These are phyloP conservation scores for Xylaria intraflava DNA, from an alignment of 495 filamentous ascomycete genomes.

Conservation along the genomic window DNA sequence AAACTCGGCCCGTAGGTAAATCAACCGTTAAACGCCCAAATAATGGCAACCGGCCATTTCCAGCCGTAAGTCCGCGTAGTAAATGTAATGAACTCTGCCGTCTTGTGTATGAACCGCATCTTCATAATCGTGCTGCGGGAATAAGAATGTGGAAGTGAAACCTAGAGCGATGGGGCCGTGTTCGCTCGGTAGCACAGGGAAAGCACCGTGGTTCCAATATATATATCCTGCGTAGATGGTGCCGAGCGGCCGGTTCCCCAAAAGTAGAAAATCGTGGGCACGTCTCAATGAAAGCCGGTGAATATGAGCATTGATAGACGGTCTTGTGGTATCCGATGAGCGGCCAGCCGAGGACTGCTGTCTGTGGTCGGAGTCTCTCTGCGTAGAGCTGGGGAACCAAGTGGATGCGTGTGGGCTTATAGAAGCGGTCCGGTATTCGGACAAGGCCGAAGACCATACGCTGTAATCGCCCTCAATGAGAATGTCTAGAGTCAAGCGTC, in stretches of 20 bases:
- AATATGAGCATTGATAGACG: slow-evolving; percentile 6
- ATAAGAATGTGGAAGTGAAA: slow-evolving; percentile 18
- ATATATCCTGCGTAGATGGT: slow-evolving; percentile 19
- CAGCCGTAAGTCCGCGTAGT: slow-evolving; percentile 20
- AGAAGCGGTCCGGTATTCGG: slow-evolving; percentile 3
- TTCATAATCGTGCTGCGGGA: slow-evolving; percentile 28
- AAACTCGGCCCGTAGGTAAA: slow-evolving; percentile 4
- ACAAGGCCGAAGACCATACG: slow-evolving; percentile 3
- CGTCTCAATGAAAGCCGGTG: slow-evolving; percentile 1
- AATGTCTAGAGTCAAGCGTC: neutral
- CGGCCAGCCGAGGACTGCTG: neutral
- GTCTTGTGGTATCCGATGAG: slow-evolving; percentile 2
- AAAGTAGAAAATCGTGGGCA: slow-evolving; percentile 12
- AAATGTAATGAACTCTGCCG: slow-evolving; percentile 23
- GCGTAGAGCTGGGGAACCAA: slow-evolving; percentile 3
- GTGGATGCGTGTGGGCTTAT: neutral
- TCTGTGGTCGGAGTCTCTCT: neutral
- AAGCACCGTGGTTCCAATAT: slow-evolving; percentile 20
- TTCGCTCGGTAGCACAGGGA: slow-evolving; percentile 18
- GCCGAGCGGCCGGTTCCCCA: slow-evolving; percentile 22
- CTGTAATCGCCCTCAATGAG: slow-evolving; percentile 1
- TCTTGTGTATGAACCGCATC: slow-evolving; percentile 26
- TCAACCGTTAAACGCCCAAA: slow-evolving; percentile 4
- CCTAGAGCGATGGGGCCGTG: slow-evolving; percentile 28
- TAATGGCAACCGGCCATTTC: slow-evolving; percentile 11